Percentiles rank a stretch among this genome's conserved stretches.
phyloP scores from a whole-genome alignment of 169 alveolate genomes.

The Babesia bovis region DNA sequence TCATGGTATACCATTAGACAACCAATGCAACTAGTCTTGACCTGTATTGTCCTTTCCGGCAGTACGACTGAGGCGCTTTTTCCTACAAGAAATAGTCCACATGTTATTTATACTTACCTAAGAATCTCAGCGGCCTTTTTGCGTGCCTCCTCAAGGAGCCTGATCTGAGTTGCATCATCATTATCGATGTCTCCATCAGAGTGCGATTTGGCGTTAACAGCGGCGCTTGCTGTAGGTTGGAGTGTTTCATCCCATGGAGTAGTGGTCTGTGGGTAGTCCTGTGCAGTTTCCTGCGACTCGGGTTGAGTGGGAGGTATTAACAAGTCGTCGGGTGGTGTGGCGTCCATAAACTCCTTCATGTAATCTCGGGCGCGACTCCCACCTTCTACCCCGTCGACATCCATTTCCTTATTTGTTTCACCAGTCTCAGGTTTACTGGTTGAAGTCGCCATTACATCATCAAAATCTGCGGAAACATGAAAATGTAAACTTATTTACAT shows the following conservation, averaged over 20 bases:
- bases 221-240: background rate
- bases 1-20: background rate
- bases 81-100: background rate
- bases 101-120: constrained; percentile 19
- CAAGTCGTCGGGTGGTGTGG: constrained; percentile 37
- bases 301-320: background rate
- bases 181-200: background rate
- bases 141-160: constrained; percentile 60
- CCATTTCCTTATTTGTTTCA: background rate
- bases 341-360: constrained; percentile 41
- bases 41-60: background rate
- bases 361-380: background rate
- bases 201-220: background rate
- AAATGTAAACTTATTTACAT: background rate
- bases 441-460: background rate
- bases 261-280: background rate
- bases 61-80: constrained; percentile 16
- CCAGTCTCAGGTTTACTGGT: background rate
- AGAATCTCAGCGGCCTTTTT: constrained; percentile 62
- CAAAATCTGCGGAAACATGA: constrained; percentile 10
- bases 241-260: background rate
- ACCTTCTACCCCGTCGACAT: background rate
- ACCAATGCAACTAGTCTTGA: background rate
- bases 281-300: background rate
- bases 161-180: constrained; percentile 28